Evolutionary conservation across 768 basidiomycete genomes (phyloP).

Genomic region (Astraeus odoratus): DNA sequence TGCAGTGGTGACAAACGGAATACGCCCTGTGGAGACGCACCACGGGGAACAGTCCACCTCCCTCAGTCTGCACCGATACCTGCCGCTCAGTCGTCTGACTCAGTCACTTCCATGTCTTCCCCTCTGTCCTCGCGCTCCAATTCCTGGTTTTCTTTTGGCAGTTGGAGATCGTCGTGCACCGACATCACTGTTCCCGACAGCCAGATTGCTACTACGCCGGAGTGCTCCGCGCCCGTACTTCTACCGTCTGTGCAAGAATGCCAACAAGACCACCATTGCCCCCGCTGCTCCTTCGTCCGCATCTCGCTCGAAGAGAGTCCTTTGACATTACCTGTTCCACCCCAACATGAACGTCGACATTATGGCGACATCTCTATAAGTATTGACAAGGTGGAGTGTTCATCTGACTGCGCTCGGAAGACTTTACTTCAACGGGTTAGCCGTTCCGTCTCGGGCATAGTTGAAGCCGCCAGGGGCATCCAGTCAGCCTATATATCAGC

Average conservation of each 20-base stretch:
- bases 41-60: constrained; percentile 17
- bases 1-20: constrained; percentile 33
- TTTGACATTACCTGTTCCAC: constrained; percentile 14
- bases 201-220: constrained; percentile 28
- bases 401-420: constrained; percentile 7
- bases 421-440: constrained; percentile 23
- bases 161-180: constrained; percentile 33
- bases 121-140: constrained; percentile 29
- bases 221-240: constrained; percentile 16
- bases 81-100: constrained; percentile 17
- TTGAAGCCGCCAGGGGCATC: constrained; percentile 49
- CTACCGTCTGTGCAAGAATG: constrained; percentile 23
- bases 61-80: constrained; percentile 12
- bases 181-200: constrained; percentile 28
- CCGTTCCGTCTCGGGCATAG: constrained; percentile 34
- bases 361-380: constrained; percentile 6
- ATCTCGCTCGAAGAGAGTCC: constrained; percentile 35
- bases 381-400: not conserved
- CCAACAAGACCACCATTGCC: constrained; percentile 29
- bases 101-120: constrained; percentile 19
- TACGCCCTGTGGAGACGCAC: constrained; percentile 36
- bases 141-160: constrained; percentile 39
- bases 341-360: constrained; percentile 3
- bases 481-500: constrained; percentile 53
- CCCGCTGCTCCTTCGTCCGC: constrained; percentile 28